Percentiles rank a stretch among this genome's conserved stretches.
Conservation (phyloP, 2,329 filamentous ascomycete genomes). For the Graphiopsis chlorocephala region DNA sequence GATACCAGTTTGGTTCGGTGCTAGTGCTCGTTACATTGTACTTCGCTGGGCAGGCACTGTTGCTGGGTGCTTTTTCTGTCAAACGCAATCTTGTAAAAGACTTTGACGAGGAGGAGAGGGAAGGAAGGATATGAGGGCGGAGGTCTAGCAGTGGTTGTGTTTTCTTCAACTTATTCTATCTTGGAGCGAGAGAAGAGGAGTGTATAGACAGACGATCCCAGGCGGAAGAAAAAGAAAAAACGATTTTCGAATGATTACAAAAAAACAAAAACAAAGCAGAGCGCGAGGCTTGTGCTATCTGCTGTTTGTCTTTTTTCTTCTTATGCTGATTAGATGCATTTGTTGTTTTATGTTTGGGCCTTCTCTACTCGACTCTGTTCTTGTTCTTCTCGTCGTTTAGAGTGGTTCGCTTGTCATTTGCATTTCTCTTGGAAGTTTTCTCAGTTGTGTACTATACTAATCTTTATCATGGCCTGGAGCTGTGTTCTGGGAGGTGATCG, state of each 20-base stretch:
- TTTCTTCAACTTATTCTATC: neutral
- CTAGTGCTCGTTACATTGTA: neutral
- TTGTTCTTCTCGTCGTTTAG: neutral
- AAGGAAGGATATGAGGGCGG: too few species aligned
- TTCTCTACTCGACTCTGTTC: neutral
- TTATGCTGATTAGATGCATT: neutral
- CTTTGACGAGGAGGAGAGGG: neutral
- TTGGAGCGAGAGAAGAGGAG: neutral
- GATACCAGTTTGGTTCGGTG: neutral
- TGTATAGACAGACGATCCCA: neutral
- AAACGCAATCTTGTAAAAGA: neutral
- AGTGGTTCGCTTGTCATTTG: neutral
- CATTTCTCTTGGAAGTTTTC: neutral
- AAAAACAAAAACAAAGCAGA: neutral
- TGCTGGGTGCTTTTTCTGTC: neutral
- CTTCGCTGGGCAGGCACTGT: neutral
- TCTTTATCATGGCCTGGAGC: neutral
- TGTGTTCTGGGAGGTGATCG: neutral
- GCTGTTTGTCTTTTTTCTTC: neutral
- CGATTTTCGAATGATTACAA: neutral
- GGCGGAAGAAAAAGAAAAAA: neutral
- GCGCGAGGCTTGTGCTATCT: neutral
- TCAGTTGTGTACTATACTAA: neutral
- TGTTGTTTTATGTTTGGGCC: neutral
- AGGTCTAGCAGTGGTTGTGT: neutral